Evolutionary conservation across 352 stramenopile species (phyloP).

Genomic region (Phytophthora capsici): DNA sequence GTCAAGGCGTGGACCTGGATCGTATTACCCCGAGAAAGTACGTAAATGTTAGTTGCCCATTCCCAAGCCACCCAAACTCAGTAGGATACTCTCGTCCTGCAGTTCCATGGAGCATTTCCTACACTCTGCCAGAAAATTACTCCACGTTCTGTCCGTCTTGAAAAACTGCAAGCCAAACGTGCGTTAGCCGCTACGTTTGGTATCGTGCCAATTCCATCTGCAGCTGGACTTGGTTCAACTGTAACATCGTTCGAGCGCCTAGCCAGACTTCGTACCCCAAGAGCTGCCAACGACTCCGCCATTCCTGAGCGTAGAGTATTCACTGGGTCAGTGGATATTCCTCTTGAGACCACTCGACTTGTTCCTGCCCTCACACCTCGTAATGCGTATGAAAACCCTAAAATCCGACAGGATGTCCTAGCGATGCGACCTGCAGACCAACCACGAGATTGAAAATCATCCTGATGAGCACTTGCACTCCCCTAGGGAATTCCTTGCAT

Average conservation of each 20-base stretch:
- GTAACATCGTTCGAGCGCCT: not conserved
- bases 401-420: constrained; percentile 52
- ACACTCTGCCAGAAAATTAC: constrained; percentile 49
- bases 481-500: not conserved
- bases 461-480: not conserved
- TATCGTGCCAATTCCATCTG: constrained; percentile 18
- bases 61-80: not conserved
- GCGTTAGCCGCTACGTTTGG: constrained; percentile 37
- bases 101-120: constrained; percentile 62
- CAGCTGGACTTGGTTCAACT: not conserved
- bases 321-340: constrained; percentile 1
- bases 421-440: constrained; percentile 5
- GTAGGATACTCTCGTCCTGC: not conserved
- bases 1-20: constrained; percentile 36
- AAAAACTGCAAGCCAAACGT: constrained; percentile 38
- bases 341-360: constrained; percentile 37
- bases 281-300: not conserved
- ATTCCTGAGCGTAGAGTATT: not conserved
- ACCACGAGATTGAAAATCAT: constrained; percentile 6
- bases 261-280: not conserved
- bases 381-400: constrained; percentile 49
- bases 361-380: constrained; percentile 48
- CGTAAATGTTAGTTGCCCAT: not conserved
- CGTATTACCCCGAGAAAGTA: constrained; percentile 60
- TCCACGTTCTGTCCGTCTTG: constrained; percentile 18